These are phyloP conservation scores for Candida ascalaphidarum DNA, from an alignment of 805 yeast genomes.

Conservation along the genomic window DNA sequence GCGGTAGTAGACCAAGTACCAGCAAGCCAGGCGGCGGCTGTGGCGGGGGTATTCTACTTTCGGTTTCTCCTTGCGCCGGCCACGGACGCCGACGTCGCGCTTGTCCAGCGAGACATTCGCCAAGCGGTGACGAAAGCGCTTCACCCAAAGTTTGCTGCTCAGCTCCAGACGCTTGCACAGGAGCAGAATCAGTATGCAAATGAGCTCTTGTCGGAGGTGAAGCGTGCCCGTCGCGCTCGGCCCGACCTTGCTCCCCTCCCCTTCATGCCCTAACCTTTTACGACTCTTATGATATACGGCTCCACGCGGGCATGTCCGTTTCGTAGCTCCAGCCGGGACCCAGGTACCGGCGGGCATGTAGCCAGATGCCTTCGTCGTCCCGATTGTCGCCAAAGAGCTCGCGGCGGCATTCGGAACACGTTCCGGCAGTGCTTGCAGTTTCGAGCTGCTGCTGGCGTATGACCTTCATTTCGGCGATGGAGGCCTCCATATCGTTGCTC, in stretches of 20 bases:
- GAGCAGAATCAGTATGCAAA: too few species aligned
- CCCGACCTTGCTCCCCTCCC: too few species aligned
- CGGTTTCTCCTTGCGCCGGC: constrained; percentile 11
- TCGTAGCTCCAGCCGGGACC: too few species aligned
- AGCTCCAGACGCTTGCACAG: too few species aligned
- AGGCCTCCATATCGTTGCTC: too few species aligned
- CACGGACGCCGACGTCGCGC: constrained; percentile 7
- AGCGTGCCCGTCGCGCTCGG: too few species aligned
- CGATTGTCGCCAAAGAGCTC: constrained; percentile 21
- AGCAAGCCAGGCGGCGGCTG: constrained; percentile 4
- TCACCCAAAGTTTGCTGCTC: too few species aligned
- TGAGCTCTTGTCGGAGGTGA: too few species aligned
- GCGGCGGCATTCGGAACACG: constrained; percentile 27
- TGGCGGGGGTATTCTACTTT: constrained; percentile 19
- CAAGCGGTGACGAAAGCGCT: constrained; percentile 4
- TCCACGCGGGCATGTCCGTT: too few species aligned
- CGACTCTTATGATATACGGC: too few species aligned
- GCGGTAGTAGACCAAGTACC: constrained; percentile 1
- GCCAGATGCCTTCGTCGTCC: constrained; percentile 28
- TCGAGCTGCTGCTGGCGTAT: constrained; percentile 15
- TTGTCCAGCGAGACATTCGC: constrained; percentile 5
- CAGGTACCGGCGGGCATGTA: constrained; percentile 42
- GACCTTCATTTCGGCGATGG: constrained; percentile 14
- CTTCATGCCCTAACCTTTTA: too few species aligned
- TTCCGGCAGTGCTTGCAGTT: constrained; percentile 15